Evolutionary conservation across 768 basidiomycete species (phyloP), one percentile per base, ranked within the genome.

Genomic region (Stropharia rugosoannulata): DNA sequence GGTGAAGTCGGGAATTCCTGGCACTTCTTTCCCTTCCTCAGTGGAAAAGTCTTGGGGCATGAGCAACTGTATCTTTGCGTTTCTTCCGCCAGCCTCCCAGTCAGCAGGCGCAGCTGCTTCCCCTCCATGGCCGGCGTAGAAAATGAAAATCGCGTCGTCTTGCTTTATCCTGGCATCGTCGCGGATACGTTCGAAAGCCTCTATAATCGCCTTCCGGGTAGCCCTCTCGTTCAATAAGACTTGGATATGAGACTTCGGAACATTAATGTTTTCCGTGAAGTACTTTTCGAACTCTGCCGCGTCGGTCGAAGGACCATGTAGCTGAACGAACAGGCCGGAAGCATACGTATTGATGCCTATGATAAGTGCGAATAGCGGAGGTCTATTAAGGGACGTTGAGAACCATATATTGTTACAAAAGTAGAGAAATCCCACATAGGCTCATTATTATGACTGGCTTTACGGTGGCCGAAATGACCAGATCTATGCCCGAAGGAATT

Each of bases 111-210:
- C 29, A 16, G 41, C 10, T 51, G 45, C 52, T 38, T 52, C 46
- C 11, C 46, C 46, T 4, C 59, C 59, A 36, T 57, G 59, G 3
- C 59, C 59, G 16, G 55, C 59, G 32, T 56, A 60, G 19, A 48
- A 60, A 10, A 60, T 57, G 18, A 60, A 15, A n/a, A 60, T 54
- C 6, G 59, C 38, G 18, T 53, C 55, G 32, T 48, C 41, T 22
- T 32, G 16, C 7, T 47, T 40, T 19, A 54, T 55, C 36, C 35
- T 9, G 42, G 18, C 27, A 9, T 60, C 53, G 11, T 51, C 22
- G 18, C 25, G 36, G 8, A 60, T n/a, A 3, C 16, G 15, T 10
- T 22, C 19, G 40, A 60, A 60, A 0, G 55, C 59, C 6, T 49
- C 25, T 29, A 60, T 36, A 27, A 60, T 60, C 9, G 48, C 44